Evolutionary conservation across 2,329 filamentous ascomycete genomes (phyloP).

Genomic region (Stromatinia cepivora): DNA sequence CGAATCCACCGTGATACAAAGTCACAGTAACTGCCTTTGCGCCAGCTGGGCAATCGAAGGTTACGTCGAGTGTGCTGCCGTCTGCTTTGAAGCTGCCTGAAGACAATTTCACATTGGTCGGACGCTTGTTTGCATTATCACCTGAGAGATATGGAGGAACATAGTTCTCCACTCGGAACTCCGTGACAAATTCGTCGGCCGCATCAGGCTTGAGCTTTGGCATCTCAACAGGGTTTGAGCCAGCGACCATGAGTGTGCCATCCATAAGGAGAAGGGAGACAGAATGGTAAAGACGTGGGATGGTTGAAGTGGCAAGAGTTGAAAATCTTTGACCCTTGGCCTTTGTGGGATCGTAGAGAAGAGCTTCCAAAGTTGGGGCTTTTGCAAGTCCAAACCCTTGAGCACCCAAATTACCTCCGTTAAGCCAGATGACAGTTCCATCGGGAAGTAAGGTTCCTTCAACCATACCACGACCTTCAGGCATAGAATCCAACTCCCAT

Average conservation of each 20-base stretch:
- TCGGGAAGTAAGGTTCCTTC: conserved; percentile 60
- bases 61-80: conserved; percentile 48
- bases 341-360: conserved; percentile 58
- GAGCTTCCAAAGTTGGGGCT: conserved; percentile 54
- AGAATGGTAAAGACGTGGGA: conserved; percentile 59
- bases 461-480: conserved; percentile 58
- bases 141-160: conserved; percentile 60
- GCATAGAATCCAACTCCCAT: conserved; percentile 61
- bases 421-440: conserved; percentile 59
- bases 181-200: conserved; percentile 54
- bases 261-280: conserved; percentile 60
- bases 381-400: conserved; percentile 60
- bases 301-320: conserved; percentile 45
- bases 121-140: conserved; percentile 49
- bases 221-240: conserved; percentile 61
- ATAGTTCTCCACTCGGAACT: conserved; percentile 63
- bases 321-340: conserved; percentile 52
- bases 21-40: conserved; percentile 50
- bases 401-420: conserved; percentile 57
- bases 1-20: conserved; percentile 60
- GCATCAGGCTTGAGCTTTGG: conserved; percentile 50
- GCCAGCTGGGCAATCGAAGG: conserved; percentile 47
- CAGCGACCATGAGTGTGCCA: conserved; percentile 59
- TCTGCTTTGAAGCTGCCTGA: conserved; percentile 46
- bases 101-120: conserved; percentile 50